Conservation (phyloP, 768 basidiomycete species). For the Tephrocybe sp. region DNA sequence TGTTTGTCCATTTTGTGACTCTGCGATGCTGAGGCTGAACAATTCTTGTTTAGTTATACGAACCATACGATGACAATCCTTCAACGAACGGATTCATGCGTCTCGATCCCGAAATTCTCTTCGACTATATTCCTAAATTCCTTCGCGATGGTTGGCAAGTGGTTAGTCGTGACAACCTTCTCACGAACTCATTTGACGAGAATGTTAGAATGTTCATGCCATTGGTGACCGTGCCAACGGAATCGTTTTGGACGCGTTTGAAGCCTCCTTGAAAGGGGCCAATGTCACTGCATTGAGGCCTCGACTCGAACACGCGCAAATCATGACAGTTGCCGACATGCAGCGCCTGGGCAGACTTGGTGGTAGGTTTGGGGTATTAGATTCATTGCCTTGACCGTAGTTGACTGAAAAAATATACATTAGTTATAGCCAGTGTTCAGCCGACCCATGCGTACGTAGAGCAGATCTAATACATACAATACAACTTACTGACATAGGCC, state of each 20-base stretch:
- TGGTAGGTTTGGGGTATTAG: slow-evolving; percentile 41
- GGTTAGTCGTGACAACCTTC: slow-evolving; percentile 42
- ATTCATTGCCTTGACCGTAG: background rate
- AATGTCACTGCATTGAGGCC: slow-evolving; percentile 68
- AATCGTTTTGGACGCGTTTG: slow-evolving; percentile 81
- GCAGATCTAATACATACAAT: background rate
- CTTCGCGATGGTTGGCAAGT: slow-evolving; percentile 88
- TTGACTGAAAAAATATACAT: background rate
- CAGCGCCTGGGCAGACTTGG: slow-evolving; percentile 74
- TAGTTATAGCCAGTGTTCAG: slow-evolving; percentile 89
- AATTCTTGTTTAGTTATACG: slow-evolving; percentile 53
- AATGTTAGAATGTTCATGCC: slow-evolving; percentile 75
- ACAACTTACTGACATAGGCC: background rate
- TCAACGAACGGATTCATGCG: slow-evolving; percentile 77
- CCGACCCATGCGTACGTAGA: slow-evolving; percentile 79
- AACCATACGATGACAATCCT: slow-evolving; percentile 81
- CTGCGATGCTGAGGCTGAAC: slow-evolving; percentile 4
- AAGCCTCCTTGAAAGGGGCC: slow-evolving; percentile 56
- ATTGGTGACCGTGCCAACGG: slow-evolving; percentile 88
- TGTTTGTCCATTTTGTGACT: slow-evolving; percentile 31
- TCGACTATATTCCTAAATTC: slow-evolving; percentile 63
- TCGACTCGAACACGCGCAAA: slow-evolving; percentile 89
- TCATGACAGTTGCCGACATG: slow-evolving; percentile 77
- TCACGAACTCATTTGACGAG: background rate
- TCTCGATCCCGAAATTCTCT: slow-evolving; percentile 57